phyloP scores from a whole-genome alignment of 23 red algal genomes.

The Agarophyton chilense region DNA sequence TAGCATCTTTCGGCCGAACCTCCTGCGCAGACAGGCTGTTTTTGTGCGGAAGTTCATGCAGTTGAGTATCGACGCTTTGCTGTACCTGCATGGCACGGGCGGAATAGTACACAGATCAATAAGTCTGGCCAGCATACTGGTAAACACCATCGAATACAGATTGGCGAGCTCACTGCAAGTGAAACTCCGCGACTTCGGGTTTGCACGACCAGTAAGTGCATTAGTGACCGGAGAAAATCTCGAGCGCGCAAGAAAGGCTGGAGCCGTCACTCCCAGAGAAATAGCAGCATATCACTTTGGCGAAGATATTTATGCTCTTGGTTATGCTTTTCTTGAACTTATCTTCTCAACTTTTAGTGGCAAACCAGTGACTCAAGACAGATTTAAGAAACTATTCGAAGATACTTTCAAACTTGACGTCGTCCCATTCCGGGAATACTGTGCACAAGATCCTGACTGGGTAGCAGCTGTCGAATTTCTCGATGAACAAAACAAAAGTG shows the following conservation, averaged over 20 bases:
- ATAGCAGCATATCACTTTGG: slow-evolving; percentile 40
- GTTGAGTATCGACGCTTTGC: slow-evolving; percentile 61
- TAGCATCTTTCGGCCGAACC: slow-evolving; percentile 42
- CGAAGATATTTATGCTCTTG: slow-evolving; percentile 81
- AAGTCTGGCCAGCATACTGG: slow-evolving; percentile 69
- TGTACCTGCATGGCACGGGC: slow-evolving; percentile 61
- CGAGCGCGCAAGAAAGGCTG: slow-evolving; percentile 41
- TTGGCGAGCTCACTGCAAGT: slow-evolving; percentile 44
- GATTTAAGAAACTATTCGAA: slow-evolving; percentile 70
- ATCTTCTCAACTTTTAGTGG: slow-evolving; percentile 71
- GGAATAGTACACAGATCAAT: slow-evolving; percentile 89
- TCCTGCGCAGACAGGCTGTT: slow-evolving; percentile 24
- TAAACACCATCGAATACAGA: slow-evolving; percentile 82
- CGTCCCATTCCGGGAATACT: slow-evolving; percentile 55
- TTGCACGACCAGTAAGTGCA: slow-evolving; percentile 57
- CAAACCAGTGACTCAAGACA: slow-evolving; percentile 40
- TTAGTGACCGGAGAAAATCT: slow-evolving; percentile 45
- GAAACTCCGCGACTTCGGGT: slow-evolving; percentile 93
- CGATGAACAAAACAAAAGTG: slow-evolving; percentile 39
- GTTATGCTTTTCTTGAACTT: slow-evolving; percentile 67
- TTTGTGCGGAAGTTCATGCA: slow-evolving; percentile 70
- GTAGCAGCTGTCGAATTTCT: slow-evolving; percentile 59
- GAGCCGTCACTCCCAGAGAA: slow-evolving; percentile 50
- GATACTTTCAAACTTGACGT: slow-evolving; percentile 74
- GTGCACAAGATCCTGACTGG: slow-evolving; percentile 59